Percentiles rank a stretch among this genome's conserved stretches.
These are phyloP conservation scores for Neurospora crassa DNA, from an alignment of 2,329 filamentous ascomycete species.

Conservation along the genomic window DNA sequence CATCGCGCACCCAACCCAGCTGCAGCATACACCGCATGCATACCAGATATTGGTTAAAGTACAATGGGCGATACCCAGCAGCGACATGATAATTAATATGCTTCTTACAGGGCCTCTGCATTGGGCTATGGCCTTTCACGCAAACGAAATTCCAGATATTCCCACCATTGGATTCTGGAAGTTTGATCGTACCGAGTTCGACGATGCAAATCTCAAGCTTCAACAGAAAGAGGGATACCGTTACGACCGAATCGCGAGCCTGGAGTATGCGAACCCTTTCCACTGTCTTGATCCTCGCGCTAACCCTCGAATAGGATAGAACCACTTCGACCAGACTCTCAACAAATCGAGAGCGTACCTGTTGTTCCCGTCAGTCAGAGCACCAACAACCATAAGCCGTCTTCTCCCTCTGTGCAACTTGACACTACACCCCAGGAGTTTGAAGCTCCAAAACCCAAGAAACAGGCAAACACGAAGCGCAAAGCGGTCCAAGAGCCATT, in stretches of 20 bases:
- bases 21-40: neutral
- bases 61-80: neutral
- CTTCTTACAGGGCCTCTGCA: constrained; percentile 5
- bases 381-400: neutral
- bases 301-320: neutral
- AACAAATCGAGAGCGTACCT: neutral
- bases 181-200: constrained; percentile 10
- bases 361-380: neutral
- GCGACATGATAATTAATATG: neutral
- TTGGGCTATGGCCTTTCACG: constrained; percentile 13
- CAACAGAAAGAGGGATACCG: constrained; percentile 7
- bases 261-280: constrained; percentile 4
- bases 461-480: neutral
- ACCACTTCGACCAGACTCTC: neutral
- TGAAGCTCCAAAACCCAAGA: neutral
- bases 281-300: neutral
- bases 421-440: neutral
- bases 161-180: constrained; percentile 11
- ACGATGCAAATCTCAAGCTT: constrained; percentile 11
- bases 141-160: constrained; percentile 7
- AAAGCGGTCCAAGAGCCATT: neutral
- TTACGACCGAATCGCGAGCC: constrained; percentile 4
- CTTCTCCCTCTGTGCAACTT: neutral
- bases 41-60: neutral
- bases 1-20: neutral